Evolutionary conservation across 306 rosid genomes (phyloP), one percentile per base, ranked within the genome.

Genomic region (Prunus dulcis): DNA sequence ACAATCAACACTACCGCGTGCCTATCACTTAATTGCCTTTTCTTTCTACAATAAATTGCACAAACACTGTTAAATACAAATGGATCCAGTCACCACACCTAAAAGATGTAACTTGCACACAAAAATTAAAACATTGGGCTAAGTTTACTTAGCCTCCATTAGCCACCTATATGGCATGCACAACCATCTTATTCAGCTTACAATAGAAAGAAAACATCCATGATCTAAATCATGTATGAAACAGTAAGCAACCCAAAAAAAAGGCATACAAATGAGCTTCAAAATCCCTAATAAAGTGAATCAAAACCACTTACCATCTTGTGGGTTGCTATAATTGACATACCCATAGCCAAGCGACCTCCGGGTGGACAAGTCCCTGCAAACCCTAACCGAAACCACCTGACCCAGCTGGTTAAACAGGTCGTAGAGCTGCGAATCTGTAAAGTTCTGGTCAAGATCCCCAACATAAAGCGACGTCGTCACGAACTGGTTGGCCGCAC

Each of bases 331-430:
- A 55, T 71, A 95, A 82, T 95, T 95, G 86, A 95, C 99, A 50
- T 95, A 95, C 23, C 97, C 99, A 12, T 95, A 95, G 64, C 99
- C 99, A 58, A 95, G 97, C 49, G 99, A 95, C 84, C 99, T 86
- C 30, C 97, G 84, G 28, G 81, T 85, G 55, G 90, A 76, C 89
- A 95, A 83, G 65, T 95, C 99, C 90, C 97, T 89, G 86, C 99
- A 95, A 85, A 95, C 93, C 96, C 99, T 87, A 83, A 95, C 99
- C 56, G 97, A 92, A 66, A 88, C 92, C 17, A 95, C 97, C 89
- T 92, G 97, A 34, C 97, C 97, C 83, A 93, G 80, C 83, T 92
- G 97, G 80, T 80, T 90, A 75, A 95, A 95, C 78, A 95, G 62
- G 78, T 95, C 99, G 55, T 92, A 95, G 0, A 95, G 97, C 90